These are phyloP conservation scores for Phytopythium cucurbitacearum DNA, from an alignment of 352 stramenopile species.

Conservation along the genomic window DNA sequence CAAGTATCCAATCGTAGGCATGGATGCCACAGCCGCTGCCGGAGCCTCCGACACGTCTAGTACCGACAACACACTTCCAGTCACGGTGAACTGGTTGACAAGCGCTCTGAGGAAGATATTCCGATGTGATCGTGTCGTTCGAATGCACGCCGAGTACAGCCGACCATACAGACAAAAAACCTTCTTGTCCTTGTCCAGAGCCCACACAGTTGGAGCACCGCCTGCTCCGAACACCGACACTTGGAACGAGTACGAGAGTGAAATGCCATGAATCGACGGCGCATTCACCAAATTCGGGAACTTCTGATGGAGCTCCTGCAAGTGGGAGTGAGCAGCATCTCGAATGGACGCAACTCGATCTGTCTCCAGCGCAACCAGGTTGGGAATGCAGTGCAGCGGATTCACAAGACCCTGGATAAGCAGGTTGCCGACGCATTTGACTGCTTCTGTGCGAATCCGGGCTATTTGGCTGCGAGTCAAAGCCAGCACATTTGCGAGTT, in stretches of 20 bases:
- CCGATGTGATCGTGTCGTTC: constrained; percentile 27
- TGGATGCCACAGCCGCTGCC: not conserved
- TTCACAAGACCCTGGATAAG: constrained; percentile 79
- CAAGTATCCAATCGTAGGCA: constrained; percentile 58
- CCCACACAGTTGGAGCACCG: constrained; percentile 27
- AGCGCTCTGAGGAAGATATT: constrained; percentile 65
- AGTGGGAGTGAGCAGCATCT: constrained; percentile 59
- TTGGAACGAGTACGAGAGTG: constrained; percentile 65
- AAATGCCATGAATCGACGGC: constrained; percentile 57
- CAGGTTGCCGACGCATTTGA: constrained; percentile 57
- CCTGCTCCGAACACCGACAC: constrained; percentile 42
- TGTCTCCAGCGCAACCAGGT: constrained; percentile 72
- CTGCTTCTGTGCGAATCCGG: constrained; percentile 64
- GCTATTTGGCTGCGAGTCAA: constrained; percentile 49
- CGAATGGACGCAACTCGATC: constrained; percentile 65
- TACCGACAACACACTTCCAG: constrained; percentile 31
- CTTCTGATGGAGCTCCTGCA: constrained; percentile 58
- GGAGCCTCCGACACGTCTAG: constrained; percentile 3
- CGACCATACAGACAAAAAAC: constrained; percentile 67
- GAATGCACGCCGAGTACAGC: constrained; percentile 66
- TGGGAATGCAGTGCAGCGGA: constrained; percentile 71
- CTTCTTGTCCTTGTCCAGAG: constrained; percentile 65
- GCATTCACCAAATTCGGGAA: constrained; percentile 49
- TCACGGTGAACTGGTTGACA: constrained; percentile 67
- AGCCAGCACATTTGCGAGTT: constrained; percentile 56